Base-by-base conservation (phyloP, 2,329 filamentous ascomycete species). In the Colletotrichum sublineola region DNA sequence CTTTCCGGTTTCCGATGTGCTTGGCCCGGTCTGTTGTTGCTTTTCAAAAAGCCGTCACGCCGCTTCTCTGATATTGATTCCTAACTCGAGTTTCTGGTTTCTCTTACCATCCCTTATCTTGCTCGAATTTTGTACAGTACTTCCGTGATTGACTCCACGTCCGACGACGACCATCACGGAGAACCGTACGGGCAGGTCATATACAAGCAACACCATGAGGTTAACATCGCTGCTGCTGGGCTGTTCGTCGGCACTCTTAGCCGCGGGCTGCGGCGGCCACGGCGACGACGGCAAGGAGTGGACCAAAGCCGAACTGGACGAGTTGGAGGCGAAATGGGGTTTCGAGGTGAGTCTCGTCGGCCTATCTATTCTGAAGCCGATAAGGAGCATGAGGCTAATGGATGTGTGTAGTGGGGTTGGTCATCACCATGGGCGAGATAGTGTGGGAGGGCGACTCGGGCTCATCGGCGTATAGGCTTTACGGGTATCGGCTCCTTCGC, bases 401-500 rank as follows among this genome's bases (percentile, higher is more conserved):
- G 24, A 24, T 1, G 18, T 2, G 40, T 31, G n/a, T 48, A 74
- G 72, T 74, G 72, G 72, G 68, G 72, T 74, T 46, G 11, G 73
- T 74, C 9, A 72, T 65, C 40, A 68, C 31, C 31, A 36, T 33
- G 44, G 31, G 11, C 15, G 11, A 33, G 15, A 29, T 5, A 29
- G 15, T 31, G 31, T 50, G 46, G 18, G 42, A 40, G 29, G 44
- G 38, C 53, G n/a, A 6, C 18, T 50, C 44, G 20, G 56, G 87
- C 84, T 87, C 89, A 89, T 86, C 86, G 36, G 50, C 24, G 31
- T 55, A 15, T n/a, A 74, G 73, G 67, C 1, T 96, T 94, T 80
- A 87, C 88, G 38, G 94, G 94, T 71, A 93, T 96, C 74, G 90
- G 91, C 65, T 91, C 91, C 46, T 95, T 94, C 80, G 93, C 92